Evolutionary conservation across 2,329 filamentous ascomycete species (phyloP), one percentile per base, ranked within the genome.

Genomic region (Cordyceps pruinosa): DNA sequence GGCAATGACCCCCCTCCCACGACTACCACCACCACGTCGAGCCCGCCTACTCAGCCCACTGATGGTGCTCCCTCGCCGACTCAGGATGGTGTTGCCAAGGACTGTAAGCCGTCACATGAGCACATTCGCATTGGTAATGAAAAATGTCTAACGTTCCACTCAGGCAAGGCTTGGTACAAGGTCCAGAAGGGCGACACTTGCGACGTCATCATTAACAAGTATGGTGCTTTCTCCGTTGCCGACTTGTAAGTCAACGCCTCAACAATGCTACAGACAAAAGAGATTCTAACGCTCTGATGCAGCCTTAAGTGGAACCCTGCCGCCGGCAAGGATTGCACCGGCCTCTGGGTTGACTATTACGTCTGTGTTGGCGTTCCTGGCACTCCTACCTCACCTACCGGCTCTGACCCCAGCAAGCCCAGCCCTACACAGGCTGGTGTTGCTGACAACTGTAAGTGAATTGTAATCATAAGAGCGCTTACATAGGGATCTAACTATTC

Each of bases 301-400:
- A 58, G 56, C 52, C 56, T 79, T 78, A 34, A 58, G 13, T 60
- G 59, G 59, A 60, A 60, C 49, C 59, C 59, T 15, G 47, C 57
- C 5, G 57, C 47, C 13, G 55, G 49, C 26, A 42, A 25, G 10
- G 55, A 58, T 49, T 60, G 59, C 57, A 10, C 32, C 23, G 57
- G 57, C 21, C 48, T 60, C 25, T 60, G 59, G 59, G 59, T 47
- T 12, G 49, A 47, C 25, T 58, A 53, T 49, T 59, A 57, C 45
- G 52, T 57, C 48, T 60, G 59, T 48, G 59, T 58, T 77, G 78
- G 30, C 19, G 45, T 56, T 19, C 34, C 44, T 15, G 53, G 53
- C 23, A 56, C 53, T 17, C 45, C 53, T 6, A 49, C 51, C 17
- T 30, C 51, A n/a, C 50, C 57, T 17, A 55, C 57, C 19, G 37